Conservation (phyloP, 176 grass and related monocot genomes). For the Oryza glaberrima region DNA sequence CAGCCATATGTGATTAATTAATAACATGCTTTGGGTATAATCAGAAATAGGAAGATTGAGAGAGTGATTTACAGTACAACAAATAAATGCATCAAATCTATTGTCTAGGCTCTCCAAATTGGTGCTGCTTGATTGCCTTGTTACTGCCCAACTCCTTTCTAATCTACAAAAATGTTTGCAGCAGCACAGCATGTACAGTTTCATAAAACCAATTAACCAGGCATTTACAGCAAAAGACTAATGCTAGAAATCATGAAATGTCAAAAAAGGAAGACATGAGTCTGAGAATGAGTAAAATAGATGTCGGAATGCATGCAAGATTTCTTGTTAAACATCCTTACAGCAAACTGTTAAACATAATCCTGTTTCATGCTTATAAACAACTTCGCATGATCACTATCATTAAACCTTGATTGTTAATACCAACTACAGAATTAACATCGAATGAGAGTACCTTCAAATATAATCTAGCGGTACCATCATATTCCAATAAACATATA, state of each 20-base stretch:
- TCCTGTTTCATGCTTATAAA: constrained; percentile 20
- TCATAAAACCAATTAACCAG: constrained; percentile 20
- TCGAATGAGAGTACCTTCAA: neutral
- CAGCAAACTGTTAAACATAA: constrained; percentile 28
- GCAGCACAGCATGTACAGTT: neutral
- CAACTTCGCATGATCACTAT: neutral
- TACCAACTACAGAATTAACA: constrained; percentile 4
- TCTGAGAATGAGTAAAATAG: neutral
- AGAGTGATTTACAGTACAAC: constrained; percentile 25
- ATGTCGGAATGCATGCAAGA: constrained; percentile 8
- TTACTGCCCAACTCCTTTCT: constrained; percentile 32
- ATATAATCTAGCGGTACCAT: neutral
- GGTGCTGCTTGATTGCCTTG: neutral
- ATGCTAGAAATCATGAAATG: neutral
- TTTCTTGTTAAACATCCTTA: constrained; percentile 24
- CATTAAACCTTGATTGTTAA: neutral
- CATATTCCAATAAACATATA: neutral
- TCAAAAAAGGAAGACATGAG: constrained; percentile 1
- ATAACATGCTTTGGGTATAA: neutral
- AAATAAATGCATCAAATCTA: neutral
- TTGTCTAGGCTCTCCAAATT: constrained; percentile 9
- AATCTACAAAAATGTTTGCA: constrained; percentile 11
- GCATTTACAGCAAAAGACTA: constrained; percentile 10
- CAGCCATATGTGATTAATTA: constrained; percentile 26
- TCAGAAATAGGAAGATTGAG: neutral